Evolutionary conservation across 192 early-diverging fungal genomes (phyloP), one percentile per base, ranked within the genome.

Genomic region (Lunasporangiospora selenospora): DNA sequence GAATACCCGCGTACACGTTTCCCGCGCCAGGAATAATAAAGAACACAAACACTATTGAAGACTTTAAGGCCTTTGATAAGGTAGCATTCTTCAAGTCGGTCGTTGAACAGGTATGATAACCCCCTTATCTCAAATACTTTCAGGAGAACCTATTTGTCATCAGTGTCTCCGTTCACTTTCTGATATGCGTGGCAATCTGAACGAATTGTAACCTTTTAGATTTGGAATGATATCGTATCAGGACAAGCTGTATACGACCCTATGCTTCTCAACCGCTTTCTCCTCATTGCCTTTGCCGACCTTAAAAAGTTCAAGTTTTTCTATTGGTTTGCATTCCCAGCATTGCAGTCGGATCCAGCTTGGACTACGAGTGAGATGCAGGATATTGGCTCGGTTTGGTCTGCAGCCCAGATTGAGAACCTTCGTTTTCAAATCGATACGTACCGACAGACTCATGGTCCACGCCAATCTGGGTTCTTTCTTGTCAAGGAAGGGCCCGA

Each of bases 21-120:
- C 75, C 66, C 11, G 78, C 76, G 11, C 75, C 78, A 29, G 93
- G 88, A 1, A 59, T 59, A 3, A 69, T 99, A 32, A 77, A 83
- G 57, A 99, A 98, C 78, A 95, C 94, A 29, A 99, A 99, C 75
- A 98, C 97, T 1, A 80, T 98, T 6, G 94, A 97, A 59, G 94
- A 95, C 41, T 99, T 97, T 67, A 93, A 91, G 62, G 58, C 54
- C 38, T 47, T 86, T 31, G 93, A 98, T 76, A 97, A 94, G 67
- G 67, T 75, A 19, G 82, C 77, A 23, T 65, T 93, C 16, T 85
- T 98, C 59, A 77, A 80, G 51, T 48, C 63, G 12, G 62, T 73
- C 2, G 80, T 87, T 6, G 78, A 83, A 55, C 76, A 89, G 77
- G 89, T 92, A 75, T 58, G 24, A 13, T 7, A 13, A 6, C 26